phyloP scores from a whole-genome alignment of 2,329 filamentous ascomycete species.

The Fusarium subtropicale region DNA sequence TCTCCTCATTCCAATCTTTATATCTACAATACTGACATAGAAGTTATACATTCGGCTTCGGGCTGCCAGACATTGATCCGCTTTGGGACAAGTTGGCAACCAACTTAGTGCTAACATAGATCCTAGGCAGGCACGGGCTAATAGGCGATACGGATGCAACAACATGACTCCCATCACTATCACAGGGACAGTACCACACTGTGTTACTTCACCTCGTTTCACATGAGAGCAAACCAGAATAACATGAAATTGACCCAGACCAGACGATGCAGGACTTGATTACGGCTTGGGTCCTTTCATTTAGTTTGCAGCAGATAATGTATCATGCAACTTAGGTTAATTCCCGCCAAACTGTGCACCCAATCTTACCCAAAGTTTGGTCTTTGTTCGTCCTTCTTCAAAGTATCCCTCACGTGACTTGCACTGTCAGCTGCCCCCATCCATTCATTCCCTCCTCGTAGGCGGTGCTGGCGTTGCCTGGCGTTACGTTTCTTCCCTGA shows the following conservation, averaged over 20 bases:
- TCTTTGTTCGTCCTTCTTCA: constrained; percentile 22
- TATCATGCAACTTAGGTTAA: background rate
- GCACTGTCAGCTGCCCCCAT: constrained; percentile 44
- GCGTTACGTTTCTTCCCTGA: constrained; percentile 52
- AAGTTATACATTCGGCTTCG: background rate
- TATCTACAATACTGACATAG: background rate
- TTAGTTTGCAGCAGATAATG: background rate
- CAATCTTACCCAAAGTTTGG: background rate
- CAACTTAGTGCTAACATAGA: too few species aligned
- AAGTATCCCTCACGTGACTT: constrained; percentile 44
- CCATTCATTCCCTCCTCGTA: constrained; percentile 31
- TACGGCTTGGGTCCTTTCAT: background rate
- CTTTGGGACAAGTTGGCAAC: background rate
- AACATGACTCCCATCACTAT: constrained; percentile 11
- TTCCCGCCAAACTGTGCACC: background rate
- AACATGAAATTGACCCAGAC: background rate
- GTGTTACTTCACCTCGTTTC: constrained; percentile 6
- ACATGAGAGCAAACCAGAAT: constrained; percentile 10
- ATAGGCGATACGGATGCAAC: constrained; percentile 2
- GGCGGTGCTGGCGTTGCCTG: constrained; percentile 47
- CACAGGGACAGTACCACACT: constrained; percentile 8
- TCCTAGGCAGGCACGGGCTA: background rate
- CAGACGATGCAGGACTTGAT: background rate
- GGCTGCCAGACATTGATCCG: background rate
- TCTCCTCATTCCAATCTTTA: constrained; percentile 12